Base-by-base conservation (phyloP, 208 protist species). In the Acanthamoeba triangularis region DNA sequence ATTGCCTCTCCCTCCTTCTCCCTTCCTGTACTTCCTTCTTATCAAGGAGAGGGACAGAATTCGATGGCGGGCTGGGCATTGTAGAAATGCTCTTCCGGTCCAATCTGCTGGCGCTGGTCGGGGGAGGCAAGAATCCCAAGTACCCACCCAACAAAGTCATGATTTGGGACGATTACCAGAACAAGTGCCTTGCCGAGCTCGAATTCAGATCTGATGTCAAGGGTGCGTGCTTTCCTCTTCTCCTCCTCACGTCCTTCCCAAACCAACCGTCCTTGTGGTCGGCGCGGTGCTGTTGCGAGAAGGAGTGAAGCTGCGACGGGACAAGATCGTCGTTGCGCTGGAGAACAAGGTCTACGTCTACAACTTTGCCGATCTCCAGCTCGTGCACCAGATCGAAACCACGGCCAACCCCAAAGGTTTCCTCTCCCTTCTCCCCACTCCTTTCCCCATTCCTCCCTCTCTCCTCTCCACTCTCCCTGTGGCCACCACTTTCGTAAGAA, bases 21-120 rank as follows among this genome's bases (percentile, higher is more conserved):
- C 16, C 14, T 33, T 90, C 54, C 82, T 65, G 20, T 47, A 11
- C 72, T 3, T 44, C 37, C 72, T 80, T n/a, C 72, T 93, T 72
- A 28, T 11, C 8, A 20, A 20, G 25, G 3, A 23, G 47, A 5
- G 16, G 16, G 18, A 18, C 14, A 94, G 90, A 94, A 25, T 94
- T 94, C 67, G 90, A 97, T 94, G 98, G 98, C 1, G 98, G 98
- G n/a, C 98, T 99, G 65, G 98, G 98, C 25, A 96, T 98, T 54
- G 98, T 99, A 20, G 98, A 99, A 90, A 99, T 99, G 98, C 97
- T 99, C n/a, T 99, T 99, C 91, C 97, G 98, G 30, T 99, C 97
- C 95, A 99, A 99, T 95, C 99, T 99, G 61, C 69, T 99, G 5
- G 98, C 98, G 35, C 96, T 99, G 28, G 98, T 99, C 37, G 98